Base-by-base conservation (phyloP, 257 asterid species). In the Solanum etuberosum region DNA sequence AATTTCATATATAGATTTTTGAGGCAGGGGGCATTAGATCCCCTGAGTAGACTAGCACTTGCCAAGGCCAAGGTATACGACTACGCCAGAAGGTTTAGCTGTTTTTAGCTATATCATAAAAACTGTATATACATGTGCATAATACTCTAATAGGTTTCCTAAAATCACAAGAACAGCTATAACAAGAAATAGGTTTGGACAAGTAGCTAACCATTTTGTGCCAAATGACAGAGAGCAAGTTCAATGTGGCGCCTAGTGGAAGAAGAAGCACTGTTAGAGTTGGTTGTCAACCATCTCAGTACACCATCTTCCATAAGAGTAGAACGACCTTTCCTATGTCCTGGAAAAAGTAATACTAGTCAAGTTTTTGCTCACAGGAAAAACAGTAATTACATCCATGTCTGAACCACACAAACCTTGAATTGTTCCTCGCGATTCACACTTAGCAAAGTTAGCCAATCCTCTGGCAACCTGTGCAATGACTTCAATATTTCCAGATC, bases 221-320 rank as follows among this genome's bases (percentile, higher is more conserved):
- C 99, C 89, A 96, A 91, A 92, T 95, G 99, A 92, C 98, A 96
- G 76, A 96, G 90, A 82, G 99, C 96, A 86, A 96, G 98, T 88
- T 96, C 99, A 86, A 94, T 88, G 85, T 96, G 99, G 43, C 99
- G 98, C 78, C 94, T 90, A 18, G 95, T 90, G 27, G 98, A 88
- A 88, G 94, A 71, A 73, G 96, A 88, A 67, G 92, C 25, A 31
- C 89, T 90, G 87, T 91, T 94, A 88, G 92, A 89, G 92, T 95
- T 94, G 42, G 95, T 88, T 48, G 93, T 92, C 90, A 96, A 89
- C 99, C 99, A 96, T 42, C 91, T 70, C 25, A 96, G 90, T 88
- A 93, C 95, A 77, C 93, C 94, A 88, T 96, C 98, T 61, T 93
- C 98, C 92, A 96, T 89, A 77, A 96, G 92, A 84, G 89, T 93